phyloP scores from a whole-genome alignment of 2,329 filamentous ascomycete genomes.

The Tricladium varicosporioides region DNA sequence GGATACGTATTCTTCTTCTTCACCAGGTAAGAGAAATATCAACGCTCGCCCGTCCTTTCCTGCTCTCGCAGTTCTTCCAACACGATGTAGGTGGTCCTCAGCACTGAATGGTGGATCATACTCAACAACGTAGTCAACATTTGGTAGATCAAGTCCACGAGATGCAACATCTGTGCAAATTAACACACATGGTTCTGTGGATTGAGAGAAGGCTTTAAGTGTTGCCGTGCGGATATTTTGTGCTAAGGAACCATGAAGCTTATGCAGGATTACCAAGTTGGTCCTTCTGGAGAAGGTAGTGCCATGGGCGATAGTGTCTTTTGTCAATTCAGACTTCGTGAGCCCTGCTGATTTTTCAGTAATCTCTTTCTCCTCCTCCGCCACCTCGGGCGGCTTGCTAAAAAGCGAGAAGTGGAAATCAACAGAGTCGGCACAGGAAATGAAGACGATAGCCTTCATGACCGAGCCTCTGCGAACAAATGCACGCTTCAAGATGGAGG shows the following conservation, averaged over 20 bases:
- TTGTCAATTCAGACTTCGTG: slow-evolving; percentile 38
- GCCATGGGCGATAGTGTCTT: slow-evolving; percentile 65
- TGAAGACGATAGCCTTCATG: slow-evolving; percentile 96
- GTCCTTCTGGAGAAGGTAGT: slow-evolving; percentile 72
- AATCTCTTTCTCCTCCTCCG: slow-evolving; percentile 33
- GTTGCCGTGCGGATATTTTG: slow-evolving; percentile 87
- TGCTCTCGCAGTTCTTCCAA: slow-evolving; percentile 91
- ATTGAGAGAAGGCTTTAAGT: slow-evolving; percentile 73
- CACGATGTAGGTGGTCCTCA: slow-evolving; percentile 90
- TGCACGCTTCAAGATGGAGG: slow-evolving; percentile 78
- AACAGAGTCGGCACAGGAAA: slow-evolving; percentile 94
- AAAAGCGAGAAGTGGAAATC: slow-evolving; percentile 94
- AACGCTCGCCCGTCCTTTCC: slow-evolving; percentile 83
- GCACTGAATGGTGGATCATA: slow-evolving; percentile 94
- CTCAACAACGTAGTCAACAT: slow-evolving; percentile 91
- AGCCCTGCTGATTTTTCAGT: slow-evolving; percentile 32
- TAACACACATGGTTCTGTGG: slow-evolving; percentile 73
- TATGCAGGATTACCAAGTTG: slow-evolving; percentile 77
- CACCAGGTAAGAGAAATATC: slow-evolving; percentile 86
- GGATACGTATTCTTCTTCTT: slow-evolving; percentile 85
- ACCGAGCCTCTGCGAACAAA: slow-evolving; percentile 87
- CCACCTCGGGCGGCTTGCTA: slow-evolving; percentile 34
- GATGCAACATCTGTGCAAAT: slow-evolving; percentile 95
- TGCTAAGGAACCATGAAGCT: slow-evolving; percentile 87
- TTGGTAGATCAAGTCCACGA: slow-evolving; percentile 90